A percentile compares a stretch with the other conserved stretches of the same genome.
phyloP scores from a whole-genome alignment of 2,329 filamentous ascomycete genomes.

The Ambrosiella cleistominuta region DNA sequence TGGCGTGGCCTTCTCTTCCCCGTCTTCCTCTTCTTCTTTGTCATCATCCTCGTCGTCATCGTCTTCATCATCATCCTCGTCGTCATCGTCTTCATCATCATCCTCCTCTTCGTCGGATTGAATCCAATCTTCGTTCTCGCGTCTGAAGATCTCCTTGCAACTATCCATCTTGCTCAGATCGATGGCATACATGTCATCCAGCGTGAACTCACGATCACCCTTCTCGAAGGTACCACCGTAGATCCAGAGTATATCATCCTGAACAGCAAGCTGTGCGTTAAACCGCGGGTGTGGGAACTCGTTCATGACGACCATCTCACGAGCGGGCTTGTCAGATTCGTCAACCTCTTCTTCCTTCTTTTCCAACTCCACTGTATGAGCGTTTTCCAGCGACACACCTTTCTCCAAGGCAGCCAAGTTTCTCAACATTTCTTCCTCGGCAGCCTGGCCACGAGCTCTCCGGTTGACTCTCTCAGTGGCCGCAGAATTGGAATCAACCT shows the following conservation, averaged over 20 bases:
- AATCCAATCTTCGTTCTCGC: conserved; percentile 70
- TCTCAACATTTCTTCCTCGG: conserved; percentile 75
- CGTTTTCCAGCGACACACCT: conserved; percentile 43
- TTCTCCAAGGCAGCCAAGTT: conserved; percentile 76
- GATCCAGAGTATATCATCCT: conserved; percentile 83
- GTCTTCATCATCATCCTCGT: conserved; percentile 34
- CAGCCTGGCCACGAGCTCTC: conserved; percentile 64
- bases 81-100: conserved; percentile 36
- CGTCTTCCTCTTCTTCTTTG: conserved; percentile 30
- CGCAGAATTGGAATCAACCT: conserved; percentile 24
- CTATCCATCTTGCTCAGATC: conserved; percentile 92
- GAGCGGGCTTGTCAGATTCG: conserved; percentile 35
- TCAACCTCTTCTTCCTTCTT: conserved; percentile 28
- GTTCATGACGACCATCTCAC: conserved; percentile 49
- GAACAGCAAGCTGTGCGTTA: conserved; percentile 77
- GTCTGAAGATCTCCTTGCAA: conserved; percentile 75
- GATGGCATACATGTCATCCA: conserved; percentile 85
- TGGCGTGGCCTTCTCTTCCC: conserved; percentile 31
- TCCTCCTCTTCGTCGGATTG: conserved; percentile 46
- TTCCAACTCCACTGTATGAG: conserved; percentile 31
- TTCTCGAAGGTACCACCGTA: conserved; percentile 94
- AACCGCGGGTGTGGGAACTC: conserved; percentile 83
- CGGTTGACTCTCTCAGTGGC: conserved; percentile 37
- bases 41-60: conserved; percentile 36
- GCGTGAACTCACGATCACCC: conserved; percentile 84